phyloP scores from a whole-genome alignment of 1,139 yeast species.

The Oligophagozyma castellii region DNA sequence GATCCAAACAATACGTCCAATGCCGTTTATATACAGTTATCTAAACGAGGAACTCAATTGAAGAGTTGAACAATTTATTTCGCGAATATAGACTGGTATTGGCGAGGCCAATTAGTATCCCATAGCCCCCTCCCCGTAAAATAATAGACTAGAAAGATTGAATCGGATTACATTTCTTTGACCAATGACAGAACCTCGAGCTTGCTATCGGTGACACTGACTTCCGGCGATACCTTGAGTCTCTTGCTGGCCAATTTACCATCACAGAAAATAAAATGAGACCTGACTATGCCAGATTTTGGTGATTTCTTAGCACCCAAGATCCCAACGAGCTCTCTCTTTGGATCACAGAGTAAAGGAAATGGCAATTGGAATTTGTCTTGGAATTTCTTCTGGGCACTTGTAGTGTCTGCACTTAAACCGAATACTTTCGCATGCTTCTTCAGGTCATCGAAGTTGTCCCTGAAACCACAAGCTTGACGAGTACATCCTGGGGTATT shows the following conservation, averaged over 20 bases:
- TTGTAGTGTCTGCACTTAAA: slow-evolving; percentile 58
- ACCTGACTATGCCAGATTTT: slow-evolving; percentile 54
- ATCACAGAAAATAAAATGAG: slow-evolving; percentile 79
- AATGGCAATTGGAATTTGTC: slow-evolving; percentile 60
- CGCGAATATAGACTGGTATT: no score
- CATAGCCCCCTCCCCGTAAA: no score
- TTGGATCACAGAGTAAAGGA: slow-evolving; percentile 65
- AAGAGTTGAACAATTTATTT: no score
- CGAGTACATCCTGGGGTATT: slow-evolving; percentile 92
- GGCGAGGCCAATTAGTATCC: no score
- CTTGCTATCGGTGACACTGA: slow-evolving; percentile 51
- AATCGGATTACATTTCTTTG: slow-evolving; percentile 4
- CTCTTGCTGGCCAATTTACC: slow-evolving; percentile 56
- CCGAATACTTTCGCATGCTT: slow-evolving; percentile 47
- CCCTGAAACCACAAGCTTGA: slow-evolving; percentile 84
- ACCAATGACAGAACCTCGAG: slow-evolving; percentile 31
- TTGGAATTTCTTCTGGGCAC: slow-evolving; percentile 64
- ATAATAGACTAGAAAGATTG: no score
- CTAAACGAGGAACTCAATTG: no score
- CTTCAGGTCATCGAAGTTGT: slow-evolving; percentile 41
- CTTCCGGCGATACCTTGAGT: slow-evolving; percentile 67
- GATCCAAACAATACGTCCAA: slow-evolving; percentile 7
- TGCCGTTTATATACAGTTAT: slow-evolving; percentile 4
- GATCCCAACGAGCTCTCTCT: slow-evolving; percentile 48
- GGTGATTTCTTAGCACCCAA: slow-evolving; percentile 73